phyloP scores from a whole-genome alignment of 176 grass and related monocot species.

The Tillandsia fasciculata region DNA sequence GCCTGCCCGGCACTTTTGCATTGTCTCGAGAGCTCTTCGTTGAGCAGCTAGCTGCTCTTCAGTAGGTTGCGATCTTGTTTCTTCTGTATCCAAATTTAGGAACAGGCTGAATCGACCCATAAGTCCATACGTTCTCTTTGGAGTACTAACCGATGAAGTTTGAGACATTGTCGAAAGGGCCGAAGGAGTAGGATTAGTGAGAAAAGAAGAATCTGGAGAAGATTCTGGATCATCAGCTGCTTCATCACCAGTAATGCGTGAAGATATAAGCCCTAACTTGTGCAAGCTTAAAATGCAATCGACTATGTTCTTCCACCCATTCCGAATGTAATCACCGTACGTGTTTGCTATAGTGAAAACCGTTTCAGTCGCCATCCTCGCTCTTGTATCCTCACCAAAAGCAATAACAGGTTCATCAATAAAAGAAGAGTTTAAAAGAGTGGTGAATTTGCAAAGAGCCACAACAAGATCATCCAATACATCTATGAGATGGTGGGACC shows the following conservation, averaged over 20 bases:
- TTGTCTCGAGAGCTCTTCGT: constrained; percentile 57
- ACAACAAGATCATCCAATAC: constrained; percentile 94
- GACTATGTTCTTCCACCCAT: constrained; percentile 81
- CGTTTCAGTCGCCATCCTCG: constrained; percentile 88
- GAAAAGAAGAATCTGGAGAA: constrained; percentile 38
- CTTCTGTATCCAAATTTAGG: constrained; percentile 69
- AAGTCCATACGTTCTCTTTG: constrained; percentile 58
- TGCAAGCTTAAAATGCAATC: constrained; percentile 84
- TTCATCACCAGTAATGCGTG: constrained; percentile 40
- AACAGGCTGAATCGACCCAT: constrained; percentile 96
- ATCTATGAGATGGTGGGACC: constrained; percentile 76
- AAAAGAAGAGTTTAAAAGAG: constrained; percentile 56
- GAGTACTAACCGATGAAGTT: constrained; percentile 39
- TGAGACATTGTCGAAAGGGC: constrained; percentile 29
- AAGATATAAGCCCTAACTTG: constrained; percentile 74
- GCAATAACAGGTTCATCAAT: constrained; percentile 61
- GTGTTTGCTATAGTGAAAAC: constrained; percentile 84
- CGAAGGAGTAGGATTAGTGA: constrained; percentile 33
- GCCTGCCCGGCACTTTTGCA: constrained; percentile 74
- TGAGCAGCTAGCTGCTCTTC: constrained; percentile 85
- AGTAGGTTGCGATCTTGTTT: constrained; percentile 64
- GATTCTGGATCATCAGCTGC: constrained; percentile 48
- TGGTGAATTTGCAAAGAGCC: constrained; percentile 83
- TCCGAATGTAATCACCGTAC: constrained; percentile 75
- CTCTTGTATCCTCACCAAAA: constrained; percentile 83